Percentiles rank a stretch among this genome's conserved stretches.
Evolutionary conservation across 2,329 filamentous ascomycete genomes (phyloP).

Genomic region (Xylaria multiplex): DNA sequence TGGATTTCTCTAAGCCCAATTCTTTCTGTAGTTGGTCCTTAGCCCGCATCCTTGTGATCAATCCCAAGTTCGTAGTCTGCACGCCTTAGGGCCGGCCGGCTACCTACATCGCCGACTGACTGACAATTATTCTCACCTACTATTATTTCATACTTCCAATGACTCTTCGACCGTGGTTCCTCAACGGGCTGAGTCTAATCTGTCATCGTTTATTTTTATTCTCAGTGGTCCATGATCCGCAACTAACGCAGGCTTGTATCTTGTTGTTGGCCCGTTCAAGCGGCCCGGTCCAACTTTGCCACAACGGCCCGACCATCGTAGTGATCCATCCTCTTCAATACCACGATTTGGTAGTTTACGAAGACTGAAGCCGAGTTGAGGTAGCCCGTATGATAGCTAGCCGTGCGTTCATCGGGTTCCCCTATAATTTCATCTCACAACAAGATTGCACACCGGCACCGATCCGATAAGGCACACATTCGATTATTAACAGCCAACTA

Average conservation of each 20-base stretch:
- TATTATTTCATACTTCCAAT: slow-evolving; percentile 7
- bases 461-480: slow-evolving; percentile 15
- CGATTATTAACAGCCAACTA: slow-evolving; percentile 5
- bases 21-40: not conserved
- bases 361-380: slow-evolving; percentile 20
- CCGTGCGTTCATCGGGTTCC: not conserved
- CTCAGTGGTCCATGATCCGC: slow-evolving; percentile 23
- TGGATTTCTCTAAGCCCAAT: not conserved
- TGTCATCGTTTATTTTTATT: slow-evolving; percentile 12
- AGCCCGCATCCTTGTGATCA: not conserved
- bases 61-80: too few species aligned
- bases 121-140: slow-evolving; percentile 8
- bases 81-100: too few species aligned
- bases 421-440: slow-evolving; percentile 1
- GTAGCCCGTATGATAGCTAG: slow-evolving; percentile 18
- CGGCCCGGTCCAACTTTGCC: slow-evolving; percentile 37
- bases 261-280: slow-evolving; percentile 35
- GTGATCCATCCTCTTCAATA: slow-evolving; percentile 30
- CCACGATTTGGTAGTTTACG: slow-evolving; percentile 30
- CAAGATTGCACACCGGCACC: slow-evolving; percentile 7
- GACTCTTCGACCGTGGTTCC: slow-evolving; percentile 20
- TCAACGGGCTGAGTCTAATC: slow-evolving; percentile 3
- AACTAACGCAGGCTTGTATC: slow-evolving; percentile 31
- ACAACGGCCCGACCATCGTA: slow-evolving; percentile 28
- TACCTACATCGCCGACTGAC: not conserved